A percentile compares a stretch with the other conserved stretches of the same genome.
Conservation (phyloP, 2,329 filamentous ascomycete species). For the Diaporthe caulivora region DNA sequence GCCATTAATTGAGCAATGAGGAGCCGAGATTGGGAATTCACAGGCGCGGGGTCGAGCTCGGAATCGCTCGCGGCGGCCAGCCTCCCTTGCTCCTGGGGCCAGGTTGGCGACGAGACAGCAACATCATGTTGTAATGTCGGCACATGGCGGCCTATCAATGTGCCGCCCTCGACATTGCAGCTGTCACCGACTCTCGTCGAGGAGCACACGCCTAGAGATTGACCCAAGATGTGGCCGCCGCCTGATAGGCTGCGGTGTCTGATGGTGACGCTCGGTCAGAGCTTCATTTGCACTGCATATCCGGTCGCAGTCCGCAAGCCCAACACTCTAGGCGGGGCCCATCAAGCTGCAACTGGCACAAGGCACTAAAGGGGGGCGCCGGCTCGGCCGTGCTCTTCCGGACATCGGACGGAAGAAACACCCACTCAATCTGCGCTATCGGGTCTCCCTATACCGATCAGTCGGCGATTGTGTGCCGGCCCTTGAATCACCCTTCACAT, state of each 20-base stretch:
- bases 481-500: not conserved
- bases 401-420: conserved; percentile 24
- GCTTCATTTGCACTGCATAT: conserved; percentile 24
- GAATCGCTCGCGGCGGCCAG: conserved; percentile 17
- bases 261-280: conserved; percentile 15
- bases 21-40: conserved; percentile 26
- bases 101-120: conserved; percentile 17
- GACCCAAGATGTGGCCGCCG: conserved; percentile 20
- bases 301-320: conserved; percentile 5
- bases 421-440: not conserved
- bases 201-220: not conserved
- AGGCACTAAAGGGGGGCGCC: not conserved
- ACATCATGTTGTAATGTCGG: conserved; percentile 20
- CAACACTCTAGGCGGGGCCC: conserved; percentile 8
- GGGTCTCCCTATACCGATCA: conserved; percentile 11
- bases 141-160: conserved; percentile 27
- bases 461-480: conserved; percentile 12
- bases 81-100: conserved; percentile 8
- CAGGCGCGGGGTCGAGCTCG: conserved; percentile 8
- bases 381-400: conserved; percentile 28
- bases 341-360: conserved; percentile 1
- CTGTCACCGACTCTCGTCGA: conserved; percentile 23
- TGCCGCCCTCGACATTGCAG: conserved; percentile 2
- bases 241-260: conserved; percentile 18
- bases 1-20: conserved; percentile 34